Percentiles rank a stretch among this genome's conserved stretches.
Evolutionary conservation across 2,329 filamentous ascomycete genomes (phyloP).

Genomic region (Colletotrichum sp.): DNA sequence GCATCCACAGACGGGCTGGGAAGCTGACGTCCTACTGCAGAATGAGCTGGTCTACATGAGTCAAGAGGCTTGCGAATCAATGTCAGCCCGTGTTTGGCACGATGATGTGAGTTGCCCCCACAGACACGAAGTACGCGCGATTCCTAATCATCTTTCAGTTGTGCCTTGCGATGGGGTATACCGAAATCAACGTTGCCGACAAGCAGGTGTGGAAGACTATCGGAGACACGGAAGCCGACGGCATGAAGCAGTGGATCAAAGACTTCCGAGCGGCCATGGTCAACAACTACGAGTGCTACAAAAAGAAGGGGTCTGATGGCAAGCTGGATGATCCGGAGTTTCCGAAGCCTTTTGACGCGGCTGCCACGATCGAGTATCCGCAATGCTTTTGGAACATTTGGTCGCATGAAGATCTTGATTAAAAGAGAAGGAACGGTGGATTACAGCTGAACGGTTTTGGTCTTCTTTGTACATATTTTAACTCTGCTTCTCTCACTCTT

Average conservation of each 20-base stretch:
- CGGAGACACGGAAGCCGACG: conserved; percentile 10
- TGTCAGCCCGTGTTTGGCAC: neutral
- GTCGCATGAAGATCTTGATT: neutral
- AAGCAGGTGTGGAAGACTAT: neutral
- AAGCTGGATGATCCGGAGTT: neutral
- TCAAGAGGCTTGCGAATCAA: neutral
- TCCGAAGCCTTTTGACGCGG: neutral
- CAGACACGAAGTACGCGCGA: neutral
- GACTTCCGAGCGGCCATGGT: neutral
- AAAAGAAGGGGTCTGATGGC: neutral
- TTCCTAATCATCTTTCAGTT: neutral
- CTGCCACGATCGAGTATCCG: neutral
- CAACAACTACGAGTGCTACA: neutral
- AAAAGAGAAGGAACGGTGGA: fast-evolving
- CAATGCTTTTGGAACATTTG: neutral
- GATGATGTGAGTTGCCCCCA: neutral
- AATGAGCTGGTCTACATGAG: neutral
- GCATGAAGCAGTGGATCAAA: neutral
- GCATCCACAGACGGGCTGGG: fast-evolving
- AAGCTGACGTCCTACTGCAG: neutral
- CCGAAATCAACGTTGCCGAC: neutral
- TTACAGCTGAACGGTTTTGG: fast-evolving
- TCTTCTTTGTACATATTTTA: neutral
- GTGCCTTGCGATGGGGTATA: neutral
- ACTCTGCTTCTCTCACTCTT: neutral